A percentile compares a stretch with the other conserved stretches of the same genome.
phyloP scores from a whole-genome alignment of 371 early-diverging fungal species.

The Circinella minor region DNA sequence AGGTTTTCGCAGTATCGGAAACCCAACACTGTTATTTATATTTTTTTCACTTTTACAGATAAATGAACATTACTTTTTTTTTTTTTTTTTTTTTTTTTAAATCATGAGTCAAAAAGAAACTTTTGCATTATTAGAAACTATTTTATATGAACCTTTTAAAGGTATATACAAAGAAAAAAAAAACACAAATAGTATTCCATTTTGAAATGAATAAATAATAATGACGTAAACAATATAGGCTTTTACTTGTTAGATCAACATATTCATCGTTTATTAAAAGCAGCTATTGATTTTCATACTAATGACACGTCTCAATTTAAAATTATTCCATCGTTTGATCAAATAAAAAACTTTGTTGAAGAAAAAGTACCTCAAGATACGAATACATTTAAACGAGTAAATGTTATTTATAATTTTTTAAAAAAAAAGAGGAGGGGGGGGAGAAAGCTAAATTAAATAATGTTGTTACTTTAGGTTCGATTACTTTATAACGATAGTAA shows the following conservation, averaged over 20 bases:
- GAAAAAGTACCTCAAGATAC: conserved; percentile 24
- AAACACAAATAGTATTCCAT: too few relatives aligned
- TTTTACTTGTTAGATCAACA: conserved; percentile 43
- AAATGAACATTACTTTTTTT: too few relatives aligned
- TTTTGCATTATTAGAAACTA: conserved; percentile 57
- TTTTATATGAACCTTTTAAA: conserved; percentile 51
- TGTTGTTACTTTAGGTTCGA: conserved; percentile 44
- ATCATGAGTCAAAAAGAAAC: conserved; percentile 8
- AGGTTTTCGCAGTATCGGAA: too few relatives aligned
- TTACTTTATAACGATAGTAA: conserved; percentile 40
- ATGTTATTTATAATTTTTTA: not conserved
- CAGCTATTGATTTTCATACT: conserved; percentile 27
- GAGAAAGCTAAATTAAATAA: not conserved
- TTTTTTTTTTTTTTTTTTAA: too few relatives aligned
- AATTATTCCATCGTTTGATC: conserved; percentile 35
- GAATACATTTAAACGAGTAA: not conserved
- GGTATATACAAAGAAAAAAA: conserved; percentile 24
- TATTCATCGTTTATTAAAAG: conserved; percentile 20
- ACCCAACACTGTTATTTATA: too few relatives aligned
- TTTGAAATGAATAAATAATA: too few relatives aligned
- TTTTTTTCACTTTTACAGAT: too few relatives aligned
- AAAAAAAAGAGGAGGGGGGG: too few relatives aligned
- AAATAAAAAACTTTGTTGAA: conserved; percentile 32
- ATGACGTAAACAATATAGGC: conserved; percentile 7
- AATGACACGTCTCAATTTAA: conserved; percentile 18